A percentile compares a stretch with the other conserved stretches of the same genome.
Evolutionary conservation across 768 basidiomycete genomes (phyloP).

Genomic region (Rossbeevera mucosa): DNA sequence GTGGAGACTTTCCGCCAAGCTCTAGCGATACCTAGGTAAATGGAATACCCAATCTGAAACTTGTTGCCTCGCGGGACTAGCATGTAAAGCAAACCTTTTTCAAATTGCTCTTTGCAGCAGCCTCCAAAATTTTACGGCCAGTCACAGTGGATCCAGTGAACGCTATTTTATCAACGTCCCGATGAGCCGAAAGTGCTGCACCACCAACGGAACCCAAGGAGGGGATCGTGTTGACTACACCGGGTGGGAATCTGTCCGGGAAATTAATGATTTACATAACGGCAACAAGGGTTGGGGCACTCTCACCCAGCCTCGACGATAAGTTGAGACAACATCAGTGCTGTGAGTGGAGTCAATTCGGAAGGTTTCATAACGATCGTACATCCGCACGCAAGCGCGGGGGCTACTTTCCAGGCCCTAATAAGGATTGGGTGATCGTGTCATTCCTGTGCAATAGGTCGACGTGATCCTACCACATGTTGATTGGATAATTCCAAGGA

Average conservation of each 20-base stretch:
- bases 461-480: slow-evolving; percentile 58
- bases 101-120: slow-evolving; percentile 88
- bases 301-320: slow-evolving; percentile 77
- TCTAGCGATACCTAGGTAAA: slow-evolving; percentile 73
- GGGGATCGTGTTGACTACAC: slow-evolving; percentile 85
- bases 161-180: slow-evolving; percentile 88
- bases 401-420: slow-evolving; percentile 90
- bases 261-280: slow-evolving; percentile 16
- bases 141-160: slow-evolving; percentile 92
- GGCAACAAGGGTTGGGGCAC: slow-evolving; percentile 2
- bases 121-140: slow-evolving; percentile 86
- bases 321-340: slow-evolving; percentile 77
- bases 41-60: slow-evolving; percentile 6
- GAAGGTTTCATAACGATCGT: slow-evolving; percentile 95
- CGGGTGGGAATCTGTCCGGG: slow-evolving; percentile 73
- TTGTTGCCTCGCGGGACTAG: slow-evolving; percentile 24
- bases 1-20: slow-evolving; percentile 89
- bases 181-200: slow-evolving; percentile 77
- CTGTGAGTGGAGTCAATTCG: slow-evolving; percentile 80
- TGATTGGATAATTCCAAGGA: slow-evolving; percentile 92
- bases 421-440: slow-evolving; percentile 1
- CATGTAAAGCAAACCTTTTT: slow-evolving; percentile 64
- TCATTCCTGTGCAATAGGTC: slow-evolving; percentile 1
- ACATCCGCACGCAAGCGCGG: slow-evolving; percentile 87
- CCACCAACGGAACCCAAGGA: slow-evolving; percentile 82